Base-by-base conservation (phyloP, 805 yeast genomes). In the Candida namnaoensis region DNA sequence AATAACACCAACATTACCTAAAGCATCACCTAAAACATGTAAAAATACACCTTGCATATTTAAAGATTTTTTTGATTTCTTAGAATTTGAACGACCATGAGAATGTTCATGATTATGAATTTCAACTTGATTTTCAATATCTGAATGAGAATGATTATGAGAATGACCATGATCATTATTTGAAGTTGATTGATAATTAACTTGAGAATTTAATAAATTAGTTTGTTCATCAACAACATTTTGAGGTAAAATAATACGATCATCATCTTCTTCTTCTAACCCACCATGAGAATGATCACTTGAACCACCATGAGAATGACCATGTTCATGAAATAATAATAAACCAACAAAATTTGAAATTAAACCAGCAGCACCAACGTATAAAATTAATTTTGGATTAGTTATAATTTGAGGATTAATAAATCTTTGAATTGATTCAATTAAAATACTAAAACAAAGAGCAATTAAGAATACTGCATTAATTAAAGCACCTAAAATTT, bases 31-130 rank as follows among this genome's bases (percentile, higher is more conserved):
- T 51, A 93, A 47, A 11, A 93, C 99, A 57, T 91, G 99, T 56
- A 91, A 69, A 57, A 87, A 93, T 4, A 91, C 97, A 48, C 99
- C 99, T 54, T 87, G 90, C 97, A 91, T 91, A 63, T 93, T 91
- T 68, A 91, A 68, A n/a, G 96, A 85, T 56, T 74, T 78, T 30
- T 62, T 52, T 40, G 19, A 33, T 40, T 30, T 40, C n/a, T n/a
- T n/a, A n/a, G n/a, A n/a, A n/a, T n/a, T 40, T 43, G 35, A 34
- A 34, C 44, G 49, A 34, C 42, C 37, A 33, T 47, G 41, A 36
- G 33, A 32, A 27, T 37, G 40, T 7, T 33, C 35, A 36, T 39
- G 40, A 34, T 38, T 37, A 28, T 40, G 39, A 9, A 48, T 39
- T 14, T 44, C 32, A 30, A 30, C 6, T 32, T 15, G 35, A 30